Evolutionary conservation across 192 early-diverging fungal genomes (phyloP), one percentile per base, ranked within the genome.

Genomic region (Entophlyctis helioformis): DNA sequence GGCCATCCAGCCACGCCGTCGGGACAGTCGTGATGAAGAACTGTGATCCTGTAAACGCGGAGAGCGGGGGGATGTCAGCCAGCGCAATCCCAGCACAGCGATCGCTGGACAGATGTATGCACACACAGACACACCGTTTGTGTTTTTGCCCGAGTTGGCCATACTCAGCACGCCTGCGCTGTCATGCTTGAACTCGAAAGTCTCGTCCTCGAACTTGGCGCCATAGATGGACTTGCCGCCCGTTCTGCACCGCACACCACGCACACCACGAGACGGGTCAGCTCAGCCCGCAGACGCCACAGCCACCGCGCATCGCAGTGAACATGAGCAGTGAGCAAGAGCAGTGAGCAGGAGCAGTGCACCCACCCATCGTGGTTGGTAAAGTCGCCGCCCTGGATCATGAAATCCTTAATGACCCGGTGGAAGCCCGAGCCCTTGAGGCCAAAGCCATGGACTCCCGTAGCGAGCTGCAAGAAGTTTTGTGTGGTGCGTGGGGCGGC

Each of bases 361-460:
- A n/a, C n/a, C n/a, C n/a, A n/a, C n/a, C n/a, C n/a, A n/a, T n/a
- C n/a, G n/a, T n/a, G 39, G 15, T 51, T 48, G 0, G 76, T 83
- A 48, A 86, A 86, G 57, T 87, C 84, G 39, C 83, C 84, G 28
- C 80, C 83, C 64, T 86, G 84, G 54, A 82, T 84, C 83, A 87
- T 86, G 49, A 86, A 86, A 43, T 75, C 47, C 42, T 63, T 60
- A 48, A 46, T 55, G 15, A 53, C 7, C 7, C 50, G 29, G 33
- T 51, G 51, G 45, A 61, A 91, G 7, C 50, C 62, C 24, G 64
- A 62, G 38, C 69, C 80, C 66, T 81, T 80, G 74, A 78, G 85
- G 27, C 82, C 76, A 44, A 49, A 63, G 24, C 50, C 66, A 24
- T 53, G 26, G 11, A 33, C 28, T 0, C 33, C n/a, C 39, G 27